phyloP scores from a whole-genome alignment of 768 basidiomycete species.

The Lanmaoa rubissima region DNA sequence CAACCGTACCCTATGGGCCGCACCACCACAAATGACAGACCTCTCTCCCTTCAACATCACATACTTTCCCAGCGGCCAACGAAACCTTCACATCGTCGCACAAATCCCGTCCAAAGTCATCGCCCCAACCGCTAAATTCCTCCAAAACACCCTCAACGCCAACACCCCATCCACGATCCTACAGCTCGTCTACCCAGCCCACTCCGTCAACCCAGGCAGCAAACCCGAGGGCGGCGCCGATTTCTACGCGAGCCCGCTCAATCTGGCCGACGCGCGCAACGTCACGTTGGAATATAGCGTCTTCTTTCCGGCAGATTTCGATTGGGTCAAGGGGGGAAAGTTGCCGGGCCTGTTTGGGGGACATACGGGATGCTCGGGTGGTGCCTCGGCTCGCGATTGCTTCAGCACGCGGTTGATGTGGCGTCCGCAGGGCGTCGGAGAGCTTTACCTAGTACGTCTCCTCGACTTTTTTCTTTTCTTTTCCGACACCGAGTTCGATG shows the following conservation, averaged over 20 bases:
- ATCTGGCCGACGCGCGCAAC: constrained; percentile 46
- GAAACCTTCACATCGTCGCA: constrained; percentile 56
- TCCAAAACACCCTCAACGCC: constrained; percentile 18
- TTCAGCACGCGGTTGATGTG: constrained; percentile 90
- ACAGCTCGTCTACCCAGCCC: constrained; percentile 64
- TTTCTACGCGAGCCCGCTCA: constrained; percentile 55
- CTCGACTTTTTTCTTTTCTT: neutral
- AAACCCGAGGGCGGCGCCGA: constrained; percentile 69
- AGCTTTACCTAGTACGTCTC: constrained; percentile 65
- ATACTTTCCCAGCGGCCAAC: constrained; percentile 49
- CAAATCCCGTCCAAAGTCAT: constrained; percentile 43
- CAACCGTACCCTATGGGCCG: constrained; percentile 43
- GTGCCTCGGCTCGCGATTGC: constrained; percentile 66
- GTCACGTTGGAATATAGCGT: constrained; percentile 68
- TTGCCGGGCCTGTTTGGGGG: constrained; percentile 80
- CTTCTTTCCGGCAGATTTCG: constrained; percentile 72
- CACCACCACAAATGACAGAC: constrained; percentile 54
- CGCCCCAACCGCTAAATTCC: constrained; percentile 15
- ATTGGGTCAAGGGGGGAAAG: constrained; percentile 83
- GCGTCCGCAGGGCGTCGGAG: constrained; percentile 63
- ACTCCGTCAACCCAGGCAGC: constrained; percentile 65
- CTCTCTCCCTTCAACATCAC: constrained; percentile 59
- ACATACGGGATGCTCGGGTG: constrained; percentile 66
- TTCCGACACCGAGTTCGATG: neutral
- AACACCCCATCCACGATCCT: constrained; percentile 43